Base-by-base conservation (phyloP, 169 alveolate genomes). In the Cryptosporidium meleagridis region DNA sequence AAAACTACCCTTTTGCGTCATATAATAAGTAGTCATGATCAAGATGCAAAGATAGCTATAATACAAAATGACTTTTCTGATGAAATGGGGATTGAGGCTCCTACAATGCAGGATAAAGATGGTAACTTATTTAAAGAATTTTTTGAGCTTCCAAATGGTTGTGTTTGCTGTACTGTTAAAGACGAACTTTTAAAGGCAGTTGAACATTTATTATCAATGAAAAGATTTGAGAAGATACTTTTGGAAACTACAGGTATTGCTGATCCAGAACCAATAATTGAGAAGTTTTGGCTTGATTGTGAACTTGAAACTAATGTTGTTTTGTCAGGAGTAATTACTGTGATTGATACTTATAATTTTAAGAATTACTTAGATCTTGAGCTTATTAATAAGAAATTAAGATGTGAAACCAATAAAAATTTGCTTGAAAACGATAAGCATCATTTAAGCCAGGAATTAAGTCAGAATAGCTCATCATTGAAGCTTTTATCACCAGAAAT, bases 61-160 rank as follows among this genome's bases (percentile, higher is more conserved):
- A 92, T 95, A 12, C 96, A 95, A 92, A 95, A 95, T 80, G 97
- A 95, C 72, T 95, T 94, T 87, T 92, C 95, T 6, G 85, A 85
- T 12, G 94, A 95, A 62, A 95, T 96, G 98, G 97, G 97, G 51
- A 94, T 96, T 31, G 98, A 96, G 87, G 91, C 94, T 39, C 95
- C 97, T 9, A 69, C 95, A n/a, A 92, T 96, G 94, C 67, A 84
- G 33, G 96, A 95, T 70, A 84, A 93, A 4, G 95, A 95, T 51
- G 98, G 97, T 16, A 85, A 95, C 14, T 93, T 94, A 2, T 94
- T 94, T 85, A 91, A 92, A 70, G 94, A 93, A 61, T 93, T 93
- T 80, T 94, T 86, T 69, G 98, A 96, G 91, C 87, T 96, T 23
- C 97, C 98, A 12, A 96, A 95, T 92, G 98, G 98, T 26, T 96